Conservation (phyloP, 2,329 filamentous ascomycete species). For the Sporothrix pallida region DNA sequence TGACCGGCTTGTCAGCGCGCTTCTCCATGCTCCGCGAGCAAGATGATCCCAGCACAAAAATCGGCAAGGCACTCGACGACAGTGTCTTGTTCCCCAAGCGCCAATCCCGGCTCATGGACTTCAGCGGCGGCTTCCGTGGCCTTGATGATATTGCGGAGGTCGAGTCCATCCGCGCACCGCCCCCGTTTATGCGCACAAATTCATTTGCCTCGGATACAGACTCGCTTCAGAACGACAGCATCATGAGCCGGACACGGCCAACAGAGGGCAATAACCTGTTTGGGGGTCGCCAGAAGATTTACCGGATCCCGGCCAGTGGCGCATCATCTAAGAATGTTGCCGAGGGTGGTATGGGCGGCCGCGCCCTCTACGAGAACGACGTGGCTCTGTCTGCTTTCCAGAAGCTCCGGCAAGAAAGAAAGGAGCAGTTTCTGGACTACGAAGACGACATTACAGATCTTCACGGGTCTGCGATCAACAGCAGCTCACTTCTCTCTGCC, state of each 20-base stretch:
- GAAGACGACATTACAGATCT: constrained; percentile 29
- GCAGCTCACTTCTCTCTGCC: constrained; percentile 37
- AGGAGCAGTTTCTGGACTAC: constrained; percentile 47
- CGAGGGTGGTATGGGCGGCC: constrained; percentile 65
- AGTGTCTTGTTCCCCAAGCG: constrained; percentile 86
- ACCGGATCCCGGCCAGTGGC: constrained; percentile 71
- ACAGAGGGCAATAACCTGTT: constrained; percentile 92
- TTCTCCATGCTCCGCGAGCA: constrained; percentile 98
- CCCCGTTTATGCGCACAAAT: constrained; percentile 62
- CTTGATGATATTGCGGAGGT: constrained; percentile 90
- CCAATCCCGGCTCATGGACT: constrained; percentile 77
- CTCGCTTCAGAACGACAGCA: constrained; percentile 63
- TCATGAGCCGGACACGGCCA: constrained; percentile 85
- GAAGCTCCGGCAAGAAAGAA: constrained; percentile 68
- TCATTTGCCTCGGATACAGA: constrained; percentile 75
- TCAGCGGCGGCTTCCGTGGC: constrained; percentile 61
- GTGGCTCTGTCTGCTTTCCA: constrained; percentile 84
- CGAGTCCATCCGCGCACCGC: constrained; percentile 73
- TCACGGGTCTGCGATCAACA: constrained; percentile 41
- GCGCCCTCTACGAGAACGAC: constrained; percentile 84
- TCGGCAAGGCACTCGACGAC: constrained; percentile 94
- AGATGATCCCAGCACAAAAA: constrained; percentile 84
- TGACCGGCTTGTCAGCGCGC: constrained; percentile 91
- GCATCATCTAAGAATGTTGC: constrained; percentile 51
- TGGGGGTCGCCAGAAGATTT: constrained; percentile 94